Evolutionary conservation across 495 filamentous ascomycete genomes (phyloP).

Genomic region (Cladorrhinum samala): DNA sequence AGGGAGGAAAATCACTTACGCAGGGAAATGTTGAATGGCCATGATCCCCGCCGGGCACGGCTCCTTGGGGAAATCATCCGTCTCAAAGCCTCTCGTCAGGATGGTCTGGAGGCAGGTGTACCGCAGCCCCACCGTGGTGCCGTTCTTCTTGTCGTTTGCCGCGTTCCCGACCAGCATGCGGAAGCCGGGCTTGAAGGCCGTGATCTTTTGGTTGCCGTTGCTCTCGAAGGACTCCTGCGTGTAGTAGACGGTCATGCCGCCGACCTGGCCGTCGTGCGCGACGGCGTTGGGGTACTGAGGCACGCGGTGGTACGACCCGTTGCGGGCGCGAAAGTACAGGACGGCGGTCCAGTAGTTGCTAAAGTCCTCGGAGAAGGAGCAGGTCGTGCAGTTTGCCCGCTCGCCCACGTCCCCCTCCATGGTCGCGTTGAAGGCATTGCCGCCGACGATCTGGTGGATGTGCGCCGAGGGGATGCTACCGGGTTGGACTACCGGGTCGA

Average conservation of each 20-base stretch:
- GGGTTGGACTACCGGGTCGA: conserved; percentile 33
- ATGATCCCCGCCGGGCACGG: conserved; percentile 36
- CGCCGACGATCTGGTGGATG: conserved; percentile 24
- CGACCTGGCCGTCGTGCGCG: conserved; percentile 19
- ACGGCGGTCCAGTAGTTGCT: conserved; percentile 43
- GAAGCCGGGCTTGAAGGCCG: conserved; percentile 49
- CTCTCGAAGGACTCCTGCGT: conserved; percentile 33
- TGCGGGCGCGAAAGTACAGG: conserved; percentile 33
- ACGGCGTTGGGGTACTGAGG: conserved; percentile 21
- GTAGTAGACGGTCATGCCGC: conserved; percentile 42
- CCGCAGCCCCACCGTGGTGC: conserved; percentile 32
- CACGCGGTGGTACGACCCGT: conserved; percentile 35
- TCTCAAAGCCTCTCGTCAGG: conserved; percentile 30
- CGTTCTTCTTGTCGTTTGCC: conserved; percentile 24
- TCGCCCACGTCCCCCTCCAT: conserved; percentile 30
- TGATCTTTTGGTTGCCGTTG: conserved; percentile 32
- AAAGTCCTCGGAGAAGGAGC: conserved; percentile 31
- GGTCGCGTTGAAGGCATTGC: conserved; percentile 27
- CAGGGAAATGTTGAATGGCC: conserved; percentile 33
- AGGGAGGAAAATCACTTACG: conserved; percentile 26
- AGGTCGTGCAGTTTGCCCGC: conserved; percentile 30
- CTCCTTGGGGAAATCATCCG: conserved; percentile 25
- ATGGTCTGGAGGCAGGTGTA: conserved; percentile 33
- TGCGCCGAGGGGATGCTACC: conserved; percentile 19
- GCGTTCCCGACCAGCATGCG: conserved; percentile 70